Base-by-base conservation (phyloP, 2,329 filamentous ascomycete species). In the Alternaria longipes region DNA sequence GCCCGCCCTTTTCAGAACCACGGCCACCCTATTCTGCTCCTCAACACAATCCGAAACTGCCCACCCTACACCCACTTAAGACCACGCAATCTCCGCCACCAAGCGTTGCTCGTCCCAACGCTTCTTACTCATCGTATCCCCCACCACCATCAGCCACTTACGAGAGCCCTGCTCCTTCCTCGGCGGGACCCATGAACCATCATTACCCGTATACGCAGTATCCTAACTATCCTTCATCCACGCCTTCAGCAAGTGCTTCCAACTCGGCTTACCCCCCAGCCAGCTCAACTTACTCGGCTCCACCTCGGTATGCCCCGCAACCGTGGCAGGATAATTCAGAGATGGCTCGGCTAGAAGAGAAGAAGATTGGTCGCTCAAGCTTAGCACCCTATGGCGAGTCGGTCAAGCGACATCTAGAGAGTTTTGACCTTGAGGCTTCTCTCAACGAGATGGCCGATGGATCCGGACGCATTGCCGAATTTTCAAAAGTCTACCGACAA, bases 361-460 rank as follows among this genome's bases (percentile, higher is more conserved):
- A 70, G 75, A 78, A 78, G 62, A 69, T 75, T 22, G 74, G 72
- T 14, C 71, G 75, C 4, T 60, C 72, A 8, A 76, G 68, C 44
- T 65, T 77, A 14, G 76, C 74, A 11, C 70, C 75, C 2, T 80
- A 79, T 62, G 82, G 81, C 28, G 80, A 84, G 50, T 83, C 79
- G 11, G 84, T 89, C n/a, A 90, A 90, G 72, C 83, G 87, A 40
- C 87, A 90, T 74, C 77, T 90, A 3, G 87, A 90, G 41, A 82
- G 84, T 49, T 89, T 86, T 63, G 88, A 90, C 72, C 75, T 89
- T 26, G 87, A 84, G 64, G 79, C 81, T 26, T 83, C 82, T 4
- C 71, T 85, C 5, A 84, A 82, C 51, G 82, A 85, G 82, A 83
- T 85, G 66, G 74, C 80, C 6, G 79, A 81, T 51, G 77, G 78